phyloP scores from a whole-genome alignment of 768 basidiomycete genomes.

The Pholiota microspora region DNA sequence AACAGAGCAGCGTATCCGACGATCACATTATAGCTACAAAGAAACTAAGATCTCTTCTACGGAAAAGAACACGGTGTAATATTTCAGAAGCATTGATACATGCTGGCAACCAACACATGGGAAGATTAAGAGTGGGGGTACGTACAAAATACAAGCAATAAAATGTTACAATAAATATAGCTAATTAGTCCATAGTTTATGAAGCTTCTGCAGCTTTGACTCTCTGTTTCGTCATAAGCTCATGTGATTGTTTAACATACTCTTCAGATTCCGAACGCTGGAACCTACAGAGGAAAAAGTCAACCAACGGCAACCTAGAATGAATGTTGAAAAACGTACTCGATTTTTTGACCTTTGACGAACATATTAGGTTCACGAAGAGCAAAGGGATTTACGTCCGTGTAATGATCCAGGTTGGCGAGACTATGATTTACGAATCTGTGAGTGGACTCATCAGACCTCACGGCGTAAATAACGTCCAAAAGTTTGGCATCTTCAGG shows the following conservation, averaged over 20 bases:
- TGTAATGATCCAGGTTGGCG: conserved; percentile 74
- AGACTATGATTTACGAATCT: conserved; percentile 95
- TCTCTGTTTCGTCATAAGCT: conserved; percentile 40
- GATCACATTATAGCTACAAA: too few relatives aligned
- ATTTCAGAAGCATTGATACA: too few relatives aligned
- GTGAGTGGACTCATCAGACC: conserved; percentile 92
- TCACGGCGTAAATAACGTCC: conserved; percentile 88
- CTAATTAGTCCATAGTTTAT: too few relatives aligned
- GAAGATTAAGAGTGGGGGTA: too few relatives aligned
- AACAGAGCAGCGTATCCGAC: too few relatives aligned
- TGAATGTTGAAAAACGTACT: conserved; percentile 42
- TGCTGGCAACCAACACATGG: too few relatives aligned
- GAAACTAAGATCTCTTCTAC: too few relatives aligned
- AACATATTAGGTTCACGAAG: conserved; percentile 86
- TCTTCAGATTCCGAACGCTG: conserved; percentile 64
- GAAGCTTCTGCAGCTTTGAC: neutral
- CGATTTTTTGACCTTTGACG: conserved; percentile 72
- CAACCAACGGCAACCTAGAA: conserved; percentile 4
- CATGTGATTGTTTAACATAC: conserved; percentile 62
- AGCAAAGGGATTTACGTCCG: conserved; percentile 89
- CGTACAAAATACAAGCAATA: too few relatives aligned
- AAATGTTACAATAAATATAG: too few relatives aligned
- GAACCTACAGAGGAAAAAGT: conserved; percentile 42
- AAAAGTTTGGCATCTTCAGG: conserved; percentile 68
- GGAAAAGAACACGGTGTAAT: too few relatives aligned